These are phyloP conservation scores for Biscogniauxia mediterranea DNA, from an alignment of 2,329 filamentous ascomycete genomes.

Conservation along the genomic window DNA sequence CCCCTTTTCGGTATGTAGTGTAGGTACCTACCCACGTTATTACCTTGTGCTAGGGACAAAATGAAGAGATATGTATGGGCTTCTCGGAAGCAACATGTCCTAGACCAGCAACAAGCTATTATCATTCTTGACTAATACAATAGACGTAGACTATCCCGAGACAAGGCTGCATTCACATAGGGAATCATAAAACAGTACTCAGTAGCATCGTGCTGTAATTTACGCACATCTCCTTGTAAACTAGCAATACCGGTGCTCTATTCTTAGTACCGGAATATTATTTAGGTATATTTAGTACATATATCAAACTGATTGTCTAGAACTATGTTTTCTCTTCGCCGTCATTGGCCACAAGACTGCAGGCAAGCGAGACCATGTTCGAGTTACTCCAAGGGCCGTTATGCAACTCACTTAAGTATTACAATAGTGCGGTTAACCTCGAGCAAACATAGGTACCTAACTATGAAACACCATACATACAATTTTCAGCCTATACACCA, in stretches of 20 bases:
- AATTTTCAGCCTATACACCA: neutral
- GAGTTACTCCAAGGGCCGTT: neutral
- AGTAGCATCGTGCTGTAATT: neutral
- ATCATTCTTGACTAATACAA: neutral
- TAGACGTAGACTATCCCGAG: neutral
- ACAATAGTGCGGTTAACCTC: neutral
- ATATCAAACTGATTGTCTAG: neutral
- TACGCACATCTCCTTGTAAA: neutral
- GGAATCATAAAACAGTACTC: neutral
- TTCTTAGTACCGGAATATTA: neutral
- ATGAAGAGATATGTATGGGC: neutral
- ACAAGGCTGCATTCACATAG: neutral
- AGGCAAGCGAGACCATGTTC: neutral
- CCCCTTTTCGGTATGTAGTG: neutral
- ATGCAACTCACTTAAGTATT: neutral
- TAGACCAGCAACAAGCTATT: neutral
- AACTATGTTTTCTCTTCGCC: neutral
- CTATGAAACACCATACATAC: neutral
- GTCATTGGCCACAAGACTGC: neutral
- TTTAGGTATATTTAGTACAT: neutral
- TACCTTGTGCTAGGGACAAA: neutral
- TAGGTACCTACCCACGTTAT: neutral
- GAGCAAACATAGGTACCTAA: neutral
- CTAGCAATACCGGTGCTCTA: neutral
- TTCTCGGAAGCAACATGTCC: neutral